Evolutionary conservation across 2,329 filamentous ascomycete genomes (phyloP).

Genomic region (Tolypocladium endophyticum): DNA sequence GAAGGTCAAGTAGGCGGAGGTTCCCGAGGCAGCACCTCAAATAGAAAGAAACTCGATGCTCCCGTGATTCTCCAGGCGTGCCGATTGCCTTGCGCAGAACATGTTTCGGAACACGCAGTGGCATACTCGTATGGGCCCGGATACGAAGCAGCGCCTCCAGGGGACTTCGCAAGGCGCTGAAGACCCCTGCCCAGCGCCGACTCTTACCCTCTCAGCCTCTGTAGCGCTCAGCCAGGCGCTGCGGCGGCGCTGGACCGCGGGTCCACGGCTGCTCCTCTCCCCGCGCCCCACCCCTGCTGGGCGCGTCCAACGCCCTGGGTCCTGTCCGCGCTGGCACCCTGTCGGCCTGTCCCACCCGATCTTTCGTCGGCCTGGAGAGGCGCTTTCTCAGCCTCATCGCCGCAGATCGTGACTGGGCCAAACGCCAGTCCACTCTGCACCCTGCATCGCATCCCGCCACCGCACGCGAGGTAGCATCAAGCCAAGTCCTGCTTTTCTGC

Average conservation of each 20-base stretch:
- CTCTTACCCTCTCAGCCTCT: no score
- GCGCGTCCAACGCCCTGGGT: not conserved
- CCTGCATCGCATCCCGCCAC: not conserved
- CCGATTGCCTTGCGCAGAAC: no score
- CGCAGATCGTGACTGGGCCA: not conserved
- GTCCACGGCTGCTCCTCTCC: not conserved
- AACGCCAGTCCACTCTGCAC: not conserved
- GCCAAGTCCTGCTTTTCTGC: not conserved
- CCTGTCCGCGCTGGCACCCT: not conserved
- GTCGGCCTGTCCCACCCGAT: not conserved
- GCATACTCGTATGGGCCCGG: no score
- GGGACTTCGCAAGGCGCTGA: not conserved
- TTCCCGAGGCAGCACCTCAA: not conserved
- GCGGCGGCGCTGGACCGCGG: not conserved
- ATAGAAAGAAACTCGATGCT: no score
- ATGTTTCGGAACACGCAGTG: no score
- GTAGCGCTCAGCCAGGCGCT: not conserved
- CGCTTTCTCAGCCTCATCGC: slow-evolving; percentile 1
- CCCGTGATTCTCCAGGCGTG: no score
- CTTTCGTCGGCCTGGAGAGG: not conserved
- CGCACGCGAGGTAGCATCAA: not conserved
- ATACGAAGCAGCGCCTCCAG: no score
- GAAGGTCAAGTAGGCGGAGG: not conserved
- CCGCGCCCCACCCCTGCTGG: not conserved
- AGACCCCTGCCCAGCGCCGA: not conserved